These are phyloP conservation scores for Argentina anserina DNA, from an alignment of 306 rosid genomes.

Conservation along the genomic window DNA sequence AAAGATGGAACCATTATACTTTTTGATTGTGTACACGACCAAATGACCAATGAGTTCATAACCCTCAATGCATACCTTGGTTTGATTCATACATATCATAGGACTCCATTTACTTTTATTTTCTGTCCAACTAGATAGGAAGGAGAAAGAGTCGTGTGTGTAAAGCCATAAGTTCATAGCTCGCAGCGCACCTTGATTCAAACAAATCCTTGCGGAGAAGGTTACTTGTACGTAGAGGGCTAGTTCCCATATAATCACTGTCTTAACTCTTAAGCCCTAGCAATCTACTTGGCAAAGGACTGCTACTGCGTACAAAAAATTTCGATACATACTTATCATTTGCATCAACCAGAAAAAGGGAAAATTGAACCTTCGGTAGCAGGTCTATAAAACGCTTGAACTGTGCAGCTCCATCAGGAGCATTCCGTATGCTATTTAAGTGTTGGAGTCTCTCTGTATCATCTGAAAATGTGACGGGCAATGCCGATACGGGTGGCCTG, in stretches of 20 bases:
- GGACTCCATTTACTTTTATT: neutral
- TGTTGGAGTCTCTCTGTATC: conserved; percentile 92
- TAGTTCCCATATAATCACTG: neutral
- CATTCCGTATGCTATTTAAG: conserved; percentile 63
- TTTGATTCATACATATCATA: neutral
- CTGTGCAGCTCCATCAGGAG: conserved; percentile 84
- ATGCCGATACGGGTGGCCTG: conserved; percentile 57
- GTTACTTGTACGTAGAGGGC: too few species aligned
- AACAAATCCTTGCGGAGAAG: neutral
- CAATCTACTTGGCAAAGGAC: neutral
- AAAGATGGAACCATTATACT: too few species aligned
- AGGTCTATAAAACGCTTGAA: conserved; percentile 84
- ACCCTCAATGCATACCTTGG: neutral
- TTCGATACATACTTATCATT: neutral
- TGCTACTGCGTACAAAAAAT: neutral
- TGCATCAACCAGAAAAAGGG: conserved; percentile 6
- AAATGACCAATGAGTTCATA: neutral
- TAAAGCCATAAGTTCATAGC: neutral
- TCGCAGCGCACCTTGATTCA: neutral
- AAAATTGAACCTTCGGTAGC: conserved; percentile 57
- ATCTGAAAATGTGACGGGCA: conserved; percentile 76
- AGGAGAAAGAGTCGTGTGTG: neutral
- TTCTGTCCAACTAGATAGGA: neutral
- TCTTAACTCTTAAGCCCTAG: neutral
- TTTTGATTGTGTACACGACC: neutral